These are phyloP conservation scores for Karstenula rhodostoma DNA, from an alignment of 2,329 filamentous ascomycete genomes.

Conservation along the genomic window DNA sequence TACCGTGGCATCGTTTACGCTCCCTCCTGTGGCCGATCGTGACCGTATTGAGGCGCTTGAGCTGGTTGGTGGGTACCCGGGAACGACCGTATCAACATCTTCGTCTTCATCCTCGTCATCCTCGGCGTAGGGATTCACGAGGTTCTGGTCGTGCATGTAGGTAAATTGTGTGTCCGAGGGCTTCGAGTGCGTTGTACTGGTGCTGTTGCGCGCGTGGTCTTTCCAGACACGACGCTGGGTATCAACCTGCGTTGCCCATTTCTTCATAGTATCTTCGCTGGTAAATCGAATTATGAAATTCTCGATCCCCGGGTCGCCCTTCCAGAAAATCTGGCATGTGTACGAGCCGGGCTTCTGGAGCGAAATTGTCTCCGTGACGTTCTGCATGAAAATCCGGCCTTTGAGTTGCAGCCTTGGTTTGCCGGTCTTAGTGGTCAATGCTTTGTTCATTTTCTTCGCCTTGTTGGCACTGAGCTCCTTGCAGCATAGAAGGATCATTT, in stretches of 20 bases:
- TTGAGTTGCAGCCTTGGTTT: slow-evolving; percentile 87
- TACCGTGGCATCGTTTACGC: slow-evolving; percentile 60
- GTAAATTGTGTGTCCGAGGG: slow-evolving; percentile 77
- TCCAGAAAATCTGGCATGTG: slow-evolving; percentile 98
- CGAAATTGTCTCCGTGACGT: slow-evolving; percentile 93
- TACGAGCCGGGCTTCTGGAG: slow-evolving; percentile 89
- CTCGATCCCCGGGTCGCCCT: slow-evolving; percentile 92
- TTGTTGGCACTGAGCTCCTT: slow-evolving; percentile 92
- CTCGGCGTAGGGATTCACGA: slow-evolving; percentile 84
- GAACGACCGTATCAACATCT: slow-evolving; percentile 50
- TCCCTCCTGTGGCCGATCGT: slow-evolving; percentile 78
- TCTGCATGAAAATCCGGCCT: slow-evolving; percentile 98
- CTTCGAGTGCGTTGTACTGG: slow-evolving; percentile 56
- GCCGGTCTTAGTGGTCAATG: slow-evolving; percentile 71
- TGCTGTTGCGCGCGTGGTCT: slow-evolving; percentile 60
- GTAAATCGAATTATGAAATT: slow-evolving; percentile 95
- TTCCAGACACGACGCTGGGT: slow-evolving; percentile 68
- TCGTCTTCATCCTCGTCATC: slow-evolving; percentile 64
- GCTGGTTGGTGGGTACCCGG: slow-evolving; percentile 62
- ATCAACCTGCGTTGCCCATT: slow-evolving; percentile 85
- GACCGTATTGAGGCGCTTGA: slow-evolving; percentile 79
- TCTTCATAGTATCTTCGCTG: slow-evolving; percentile 91
- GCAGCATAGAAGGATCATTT: slow-evolving; percentile 93
- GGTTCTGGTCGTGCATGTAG: slow-evolving; percentile 75
- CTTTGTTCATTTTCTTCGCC: slow-evolving; percentile 77